These are phyloP conservation scores for Hymenotorrendiella dingleyae DNA, from an alignment of 2,329 filamentous ascomycete species.

Conservation along the genomic window DNA sequence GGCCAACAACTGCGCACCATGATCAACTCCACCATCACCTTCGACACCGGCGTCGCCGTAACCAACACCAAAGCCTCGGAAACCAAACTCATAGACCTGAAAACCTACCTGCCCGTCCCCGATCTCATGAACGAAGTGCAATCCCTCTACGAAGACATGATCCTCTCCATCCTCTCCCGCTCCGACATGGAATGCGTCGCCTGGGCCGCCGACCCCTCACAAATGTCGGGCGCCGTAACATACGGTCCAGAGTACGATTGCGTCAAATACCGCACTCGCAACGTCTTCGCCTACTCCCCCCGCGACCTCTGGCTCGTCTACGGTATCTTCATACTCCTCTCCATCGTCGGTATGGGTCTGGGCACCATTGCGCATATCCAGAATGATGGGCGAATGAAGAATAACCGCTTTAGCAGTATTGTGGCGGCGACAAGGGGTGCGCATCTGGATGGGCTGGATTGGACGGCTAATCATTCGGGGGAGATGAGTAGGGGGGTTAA, in stretches of 20 bases:
- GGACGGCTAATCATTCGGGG: neutral
- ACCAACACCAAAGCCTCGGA: conserved; percentile 1
- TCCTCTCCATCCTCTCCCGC: conserved; percentile 4
- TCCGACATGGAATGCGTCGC: conserved; percentile 1
- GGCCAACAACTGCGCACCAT: neutral
- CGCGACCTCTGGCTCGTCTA: conserved; percentile 6
- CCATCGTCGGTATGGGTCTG: neutral
- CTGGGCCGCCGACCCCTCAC: neutral
- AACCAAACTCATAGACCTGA: neutral
- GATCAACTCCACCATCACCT: conserved; percentile 1
- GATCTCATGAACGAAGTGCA: conserved; percentile 1
- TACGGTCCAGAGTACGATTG: neutral
- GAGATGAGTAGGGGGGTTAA: neutral
- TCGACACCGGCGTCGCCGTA: neutral
- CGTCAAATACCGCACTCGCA: conserved; percentile 1
- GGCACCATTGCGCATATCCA: neutral
- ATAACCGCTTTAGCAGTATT: conserved; percentile 2
- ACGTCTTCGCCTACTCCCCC: conserved; percentile 1
- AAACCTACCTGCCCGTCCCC: neutral
- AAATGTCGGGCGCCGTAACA: neutral
- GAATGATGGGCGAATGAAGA: neutral
- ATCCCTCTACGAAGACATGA: conserved; percentile 6
- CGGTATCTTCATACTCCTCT: conserved; percentile 1
- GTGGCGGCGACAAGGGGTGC: conserved; percentile 4
- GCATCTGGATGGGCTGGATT: neutral